Base-by-base conservation (phyloP, 495 filamentous ascomycete genomes). In the Podospora sp. region DNA sequence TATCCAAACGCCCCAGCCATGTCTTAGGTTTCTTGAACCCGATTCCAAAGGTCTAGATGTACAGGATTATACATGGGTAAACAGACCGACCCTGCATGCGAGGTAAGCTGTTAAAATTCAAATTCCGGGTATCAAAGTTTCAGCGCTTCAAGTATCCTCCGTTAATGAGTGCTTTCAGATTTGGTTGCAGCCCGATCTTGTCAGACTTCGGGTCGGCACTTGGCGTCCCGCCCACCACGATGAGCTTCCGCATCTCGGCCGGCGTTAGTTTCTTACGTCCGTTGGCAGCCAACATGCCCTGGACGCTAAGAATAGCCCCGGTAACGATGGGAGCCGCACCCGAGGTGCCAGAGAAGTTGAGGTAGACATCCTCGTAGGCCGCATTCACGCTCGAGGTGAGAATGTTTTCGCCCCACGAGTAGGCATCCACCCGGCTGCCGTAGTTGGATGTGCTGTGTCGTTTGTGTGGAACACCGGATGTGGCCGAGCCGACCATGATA, bases 401-500 rank as follows among this genome's bases (percentile, higher is more conserved):
- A 24, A 72, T 56, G 16, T 55, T 60, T 59, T 68, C 68, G 7
- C 50, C 65, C 71, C 71, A 72, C 1, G 52, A 58, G 40, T 65
- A 66, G 9, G 68, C 65, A 62, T 72, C 71, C 0, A 72, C 63
- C 0, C 71, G 67, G 2, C 50, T 63, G 4, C 71, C 71, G 49
- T 68, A 59, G 63, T 70, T 72, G 26, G 65, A 36, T 36, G 9
- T 29, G 53, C 1, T 4, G 26, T 12, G 33, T 27, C 24, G 33
- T 7, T 14, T 20, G 8, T 25, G 59, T 27, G 61, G 55, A 35
- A 12, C 58, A 25, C 35, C 52, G 50, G 62, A 40, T 27, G 27
- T 59, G 36, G 51, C 53, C 25, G 63, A 64, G 1, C 68, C 68
- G 24, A 70, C 68, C 65, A 72, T 63, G 29, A 72, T 61, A 7